Evolutionary conservation across 2,329 filamentous ascomycete genomes (phyloP), one percentile per base, ranked within the genome.

Genomic region (Talaromyces rugulosus): DNA sequence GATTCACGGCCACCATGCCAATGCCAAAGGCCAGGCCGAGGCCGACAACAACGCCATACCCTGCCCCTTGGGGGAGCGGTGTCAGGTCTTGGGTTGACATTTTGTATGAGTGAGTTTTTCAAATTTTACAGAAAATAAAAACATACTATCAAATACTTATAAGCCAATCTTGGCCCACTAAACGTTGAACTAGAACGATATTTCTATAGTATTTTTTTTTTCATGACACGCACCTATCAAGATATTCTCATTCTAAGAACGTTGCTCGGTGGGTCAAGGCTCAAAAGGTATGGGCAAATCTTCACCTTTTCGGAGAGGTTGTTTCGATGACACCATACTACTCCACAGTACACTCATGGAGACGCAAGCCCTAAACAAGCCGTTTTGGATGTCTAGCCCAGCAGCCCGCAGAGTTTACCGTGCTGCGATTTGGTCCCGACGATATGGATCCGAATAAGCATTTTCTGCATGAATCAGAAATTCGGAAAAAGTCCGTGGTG

Each of bases 1-100:
- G 50, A 53, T 62, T 59, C 50, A 62, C 60, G 7, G 36, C 47
- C 23, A 62, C 60, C 56, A 62, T 62, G 12, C 51, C 60, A 27
- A 59, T 59, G 28, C 56, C 60, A 56, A 62, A 62, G 7, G 51
- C 56, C 27, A 62, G 50, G 44, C 60, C 60, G n/a, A 62, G 28
- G 12, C 60, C 60, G 16, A 59, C 56, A 11, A 62, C 56, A 36
- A 59, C 60, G 27, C 60, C 60, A 59, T 62, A 59, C 12, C 60
- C 60, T 28, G 56, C 56, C 11, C 56, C 60, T 18, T 56, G 56
- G 5, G 60, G 56, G 16, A 59, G 51, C 6, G 56, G 56, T 1
- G 56, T 40, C 1, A 62, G 28, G n/a, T 36, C 27, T 36, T 62
- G 34, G 31, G 31, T 52, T 23, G 56, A 50, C 60, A 62, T 62